These are phyloP conservation scores for Fusarium agapanthi DNA, from an alignment of 2,329 filamentous ascomycete species.

Conservation along the genomic window DNA sequence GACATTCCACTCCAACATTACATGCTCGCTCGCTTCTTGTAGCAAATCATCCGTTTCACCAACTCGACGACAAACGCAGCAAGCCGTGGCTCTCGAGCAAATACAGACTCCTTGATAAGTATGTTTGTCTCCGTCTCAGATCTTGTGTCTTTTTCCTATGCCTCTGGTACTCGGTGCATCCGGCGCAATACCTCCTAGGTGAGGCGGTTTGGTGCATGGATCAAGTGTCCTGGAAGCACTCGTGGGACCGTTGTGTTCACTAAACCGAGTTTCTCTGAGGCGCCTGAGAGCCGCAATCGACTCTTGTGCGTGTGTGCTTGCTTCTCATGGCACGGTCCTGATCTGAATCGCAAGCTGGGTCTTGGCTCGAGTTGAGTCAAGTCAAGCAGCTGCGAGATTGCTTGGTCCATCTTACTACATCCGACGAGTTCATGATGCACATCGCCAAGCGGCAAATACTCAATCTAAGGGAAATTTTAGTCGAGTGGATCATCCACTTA, in stretches of 20 bases:
- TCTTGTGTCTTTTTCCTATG: conserved; percentile 29
- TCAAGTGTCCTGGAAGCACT: conserved; percentile 42
- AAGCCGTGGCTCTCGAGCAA: conserved; percentile 21
- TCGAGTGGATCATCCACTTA: conserved; percentile 43
- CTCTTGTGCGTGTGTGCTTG: background rate
- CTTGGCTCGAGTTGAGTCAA: conserved; percentile 11
- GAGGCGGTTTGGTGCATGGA: conserved; percentile 45
- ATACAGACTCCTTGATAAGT: conserved; percentile 33
- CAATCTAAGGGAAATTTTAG: conserved; percentile 44
- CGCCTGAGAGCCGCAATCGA: conserved; percentile 18
- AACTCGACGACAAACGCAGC: conserved; percentile 34
- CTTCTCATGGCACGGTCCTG: background rate
- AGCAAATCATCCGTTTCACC: conserved; percentile 32
- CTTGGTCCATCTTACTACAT: conserved; percentile 16
- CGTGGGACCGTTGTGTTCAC: conserved; percentile 34
- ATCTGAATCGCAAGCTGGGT: conserved; percentile 7
- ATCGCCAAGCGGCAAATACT: conserved; percentile 47
- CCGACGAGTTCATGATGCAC: conserved; percentile 40
- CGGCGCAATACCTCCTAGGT: conserved; percentile 40
- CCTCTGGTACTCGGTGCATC: conserved; percentile 39
- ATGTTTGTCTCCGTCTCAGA: conserved; percentile 40
- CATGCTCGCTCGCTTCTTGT: conserved; percentile 31
- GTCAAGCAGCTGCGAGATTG: conserved; percentile 4
- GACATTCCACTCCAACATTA: background rate
- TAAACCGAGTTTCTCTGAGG: conserved; percentile 12